Evolutionary conservation across 768 basidiomycete species (phyloP).

Genomic region (Amanita rubescens): DNA sequence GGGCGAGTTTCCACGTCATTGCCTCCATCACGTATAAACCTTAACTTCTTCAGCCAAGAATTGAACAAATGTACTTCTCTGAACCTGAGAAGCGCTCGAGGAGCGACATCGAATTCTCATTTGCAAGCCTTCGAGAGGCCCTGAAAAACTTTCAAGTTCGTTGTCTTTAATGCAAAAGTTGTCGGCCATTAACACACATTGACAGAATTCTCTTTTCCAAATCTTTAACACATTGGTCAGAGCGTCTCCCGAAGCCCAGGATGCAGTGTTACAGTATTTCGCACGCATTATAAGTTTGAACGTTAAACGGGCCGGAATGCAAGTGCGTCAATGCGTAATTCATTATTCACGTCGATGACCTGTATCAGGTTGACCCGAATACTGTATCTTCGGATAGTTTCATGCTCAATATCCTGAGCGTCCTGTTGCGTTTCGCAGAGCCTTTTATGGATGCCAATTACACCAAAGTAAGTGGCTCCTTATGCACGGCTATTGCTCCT

Average conservation of each 20-base stretch:
- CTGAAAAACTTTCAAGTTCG: conserved; percentile 79
- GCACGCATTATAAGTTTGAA: conserved; percentile 70
- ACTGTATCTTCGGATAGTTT: conserved; percentile 90
- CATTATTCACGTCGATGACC: not conserved
- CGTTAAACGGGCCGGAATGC: conserved; percentile 83
- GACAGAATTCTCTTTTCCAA: conserved; percentile 64
- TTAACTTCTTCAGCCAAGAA: conserved; percentile 47
- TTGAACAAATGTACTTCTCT: conserved; percentile 78
- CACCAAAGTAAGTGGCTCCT: conserved; percentile 52
- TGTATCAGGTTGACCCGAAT: conserved; percentile 62
- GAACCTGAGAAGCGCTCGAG: conserved; percentile 71
- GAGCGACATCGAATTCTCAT: conserved; percentile 75
- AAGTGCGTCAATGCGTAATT: conserved; percentile 34
- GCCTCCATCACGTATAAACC: not conserved
- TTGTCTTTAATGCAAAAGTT: not conserved
- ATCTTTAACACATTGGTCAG: conserved; percentile 84
- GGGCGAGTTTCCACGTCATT: conserved; percentile 44
- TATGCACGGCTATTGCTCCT: not conserved
- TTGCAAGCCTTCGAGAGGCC: conserved; percentile 79
- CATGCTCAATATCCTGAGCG: conserved; percentile 83
- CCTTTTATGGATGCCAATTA: conserved; percentile 93
- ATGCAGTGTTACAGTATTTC: conserved; percentile 80
- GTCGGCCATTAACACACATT: not conserved
- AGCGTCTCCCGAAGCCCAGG: conserved; percentile 67
- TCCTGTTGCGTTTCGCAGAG: conserved; percentile 80